Base-by-base conservation (phyloP, 2,329 filamentous ascomycete species). In the Aspergillus novoparasiticus region DNA sequence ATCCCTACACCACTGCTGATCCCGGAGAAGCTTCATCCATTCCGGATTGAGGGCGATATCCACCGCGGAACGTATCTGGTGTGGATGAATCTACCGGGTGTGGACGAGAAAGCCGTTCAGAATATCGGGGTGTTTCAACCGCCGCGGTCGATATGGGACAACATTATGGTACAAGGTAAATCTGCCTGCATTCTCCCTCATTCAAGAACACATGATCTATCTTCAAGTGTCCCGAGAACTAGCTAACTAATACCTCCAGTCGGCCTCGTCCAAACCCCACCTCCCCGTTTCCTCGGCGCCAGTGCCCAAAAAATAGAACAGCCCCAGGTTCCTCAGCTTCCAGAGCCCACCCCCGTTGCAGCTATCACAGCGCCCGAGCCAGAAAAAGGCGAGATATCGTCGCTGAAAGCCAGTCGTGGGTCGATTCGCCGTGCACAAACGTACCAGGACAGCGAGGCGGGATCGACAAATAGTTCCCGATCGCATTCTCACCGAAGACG, bases 21-120 rank as follows among this genome's bases (percentile, higher is more conserved):
- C 2, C 58, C 58, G 21, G 48, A 59, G 34, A 51, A 59, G 5
- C 32, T 59, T 6, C 45, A 54, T 12, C 58, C 58, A 10, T 59
- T 59, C 10, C 48, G 36, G 8, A 50, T 59, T 1, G 48, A 59
- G 28, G 48, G 58, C 23, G 58, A 59, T 4, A 59, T 51, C 16
- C 58, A 59, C 26, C 46, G 50, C 6, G 58, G 58, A 34, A 50
- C 48, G 19, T 39, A 36, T 12, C 26, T 59, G 28, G 58, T 59
- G 1, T 59, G 58, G 58, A 53, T 59, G 58, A 59, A 59, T 14
- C 19, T 59, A 16, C 58, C 58, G 4, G 58, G 58, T 2, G 58
- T 59, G 1, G 58, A 59, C 10, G 50, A 59, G n/a, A 28, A 28
- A 14, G 23, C 36, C 21, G n/a, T 53, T 45, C 34, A 54, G 19